Base-by-base conservation (phyloP, 495 filamentous ascomycete genomes). In the Daldinia vernicosa region DNA sequence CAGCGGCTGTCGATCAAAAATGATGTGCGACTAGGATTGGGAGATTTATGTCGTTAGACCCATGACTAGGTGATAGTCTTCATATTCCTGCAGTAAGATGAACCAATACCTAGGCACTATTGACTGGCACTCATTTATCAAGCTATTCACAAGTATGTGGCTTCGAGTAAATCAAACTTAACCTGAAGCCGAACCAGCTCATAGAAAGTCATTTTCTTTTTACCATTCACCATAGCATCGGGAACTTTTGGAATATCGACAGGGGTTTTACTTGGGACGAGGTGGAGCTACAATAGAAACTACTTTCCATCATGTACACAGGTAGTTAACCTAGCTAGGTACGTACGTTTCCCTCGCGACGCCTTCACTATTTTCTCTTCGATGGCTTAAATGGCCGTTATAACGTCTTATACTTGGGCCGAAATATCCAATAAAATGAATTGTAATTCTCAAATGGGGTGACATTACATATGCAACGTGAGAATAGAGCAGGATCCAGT, bases 1-100 rank as follows among this genome's bases (percentile, higher is more conserved):
- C 33, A 43, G 56, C 54, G 58, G 28, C 32, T 24, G 74, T 63
- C 69, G 72, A 76, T 76, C 72, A 76, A 54, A 71, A 76, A 72
- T 70, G 74, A 76, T 74, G 66, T 66, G 53, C 67, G 26, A 51
- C 67, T 56, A 60, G 67, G 71, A 70, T 74, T n/a, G 19, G 32
- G 24, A 60, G 40, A n/a, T n/a, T 47, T 52, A 59, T 43, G 40
- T 33, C 33, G 52, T 50, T 62, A 19, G 53, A 30, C 14, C 6
- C n/a, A 61, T 37, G 12, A 59, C 63, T 50, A 43, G 37, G 69
- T 61, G 51, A 66, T 63, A 65, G 56, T 56, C 62, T 74, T 62
- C 52, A 60, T 27, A 32, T 37, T 63, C 39, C 62, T 45, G 56
- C 60, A 43, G 59, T n/a, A 12, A 51, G 17, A 15, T 17, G 26